phyloP scores from a whole-genome alignment of 148 eudicot genomes.

The Vaccinium myrtillus region DNA sequence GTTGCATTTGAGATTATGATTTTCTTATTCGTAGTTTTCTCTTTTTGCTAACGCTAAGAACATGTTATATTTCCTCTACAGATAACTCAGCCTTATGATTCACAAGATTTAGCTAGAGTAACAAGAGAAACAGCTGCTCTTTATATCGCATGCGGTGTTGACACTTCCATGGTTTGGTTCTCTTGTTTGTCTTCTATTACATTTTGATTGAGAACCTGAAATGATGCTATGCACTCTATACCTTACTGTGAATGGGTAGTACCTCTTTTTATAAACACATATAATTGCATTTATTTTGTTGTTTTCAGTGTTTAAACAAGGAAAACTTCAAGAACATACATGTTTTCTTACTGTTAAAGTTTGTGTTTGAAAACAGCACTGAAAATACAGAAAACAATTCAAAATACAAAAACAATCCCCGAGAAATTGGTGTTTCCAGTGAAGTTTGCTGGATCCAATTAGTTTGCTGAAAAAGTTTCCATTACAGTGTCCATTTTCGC shows the following conservation, averaged over 20 bases:
- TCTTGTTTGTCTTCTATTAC: not conserved
- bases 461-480: not conserved
- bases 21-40: not conserved
- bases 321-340: not conserved
- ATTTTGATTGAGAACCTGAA: slow-evolving; percentile 13
- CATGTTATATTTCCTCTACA: slow-evolving; percentile 26
- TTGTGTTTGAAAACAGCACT: not conserved
- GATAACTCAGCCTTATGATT: slow-evolving; percentile 93
- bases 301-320: not conserved
- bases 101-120: slow-evolving; percentile 67
- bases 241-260: not conserved
- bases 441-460: not conserved
- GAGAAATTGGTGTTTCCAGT: not conserved
- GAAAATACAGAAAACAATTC: not conserved
- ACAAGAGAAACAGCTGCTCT: slow-evolving; percentile 93
- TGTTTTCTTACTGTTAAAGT: not conserved
- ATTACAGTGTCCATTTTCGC: not conserved
- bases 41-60: not conserved
- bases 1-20: slow-evolving; percentile 11
- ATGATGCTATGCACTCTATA: not conserved
- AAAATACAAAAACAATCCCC: not conserved
- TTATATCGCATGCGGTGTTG: slow-evolving; percentile 93
- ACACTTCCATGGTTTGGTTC: slow-evolving; percentile 68
- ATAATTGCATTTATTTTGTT: not conserved
- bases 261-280: not conserved